Evolutionary conservation across 805 yeast genomes (phyloP).

Genomic region (Saccharomycopsis amapae): DNA sequence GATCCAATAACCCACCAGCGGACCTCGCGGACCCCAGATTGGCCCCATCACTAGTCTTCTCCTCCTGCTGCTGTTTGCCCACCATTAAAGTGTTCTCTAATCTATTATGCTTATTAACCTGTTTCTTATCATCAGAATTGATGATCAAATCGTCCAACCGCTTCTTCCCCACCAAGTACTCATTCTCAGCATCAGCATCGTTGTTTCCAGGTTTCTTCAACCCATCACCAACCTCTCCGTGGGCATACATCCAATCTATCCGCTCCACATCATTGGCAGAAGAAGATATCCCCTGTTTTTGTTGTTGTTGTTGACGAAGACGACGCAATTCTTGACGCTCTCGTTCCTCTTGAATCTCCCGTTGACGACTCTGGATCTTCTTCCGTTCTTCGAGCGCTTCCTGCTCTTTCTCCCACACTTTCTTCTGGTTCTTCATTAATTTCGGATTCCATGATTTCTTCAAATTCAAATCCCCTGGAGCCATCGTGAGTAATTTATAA

Average conservation of each 20-base stretch:
- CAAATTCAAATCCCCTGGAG: slow-evolving; percentile 76
- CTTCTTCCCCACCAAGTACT: slow-evolving; percentile 46
- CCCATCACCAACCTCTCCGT: slow-evolving; percentile 27
- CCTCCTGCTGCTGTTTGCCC: too few species aligned
- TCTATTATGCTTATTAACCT: slow-evolving; percentile 25
- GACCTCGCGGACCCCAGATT: not conserved
- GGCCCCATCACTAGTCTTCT: not conserved
- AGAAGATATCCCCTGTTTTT: slow-evolving; percentile 23
- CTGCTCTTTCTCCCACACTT: slow-evolving; percentile 79
- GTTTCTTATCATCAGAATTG: slow-evolving; percentile 20
- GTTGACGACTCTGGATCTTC: slow-evolving; percentile 52
- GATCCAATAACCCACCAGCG: slow-evolving; percentile 16
- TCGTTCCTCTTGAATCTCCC: slow-evolving; percentile 55
- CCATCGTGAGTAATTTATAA: slow-evolving; percentile 28
- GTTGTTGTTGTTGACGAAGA: slow-evolving; percentile 29
- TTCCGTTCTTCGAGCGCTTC: slow-evolving; percentile 64
- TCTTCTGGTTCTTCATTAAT: slow-evolving; percentile 72
- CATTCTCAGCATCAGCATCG: slow-evolving; percentile 38
- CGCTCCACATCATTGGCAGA: slow-evolving; percentile 33
- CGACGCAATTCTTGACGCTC: slow-evolving; percentile 50
- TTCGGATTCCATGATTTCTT: slow-evolving; percentile 98
- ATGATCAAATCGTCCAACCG: slow-evolving; percentile 35
- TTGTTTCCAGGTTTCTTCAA: slow-evolving; percentile 21
- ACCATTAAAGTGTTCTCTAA: slow-evolving; percentile 25
- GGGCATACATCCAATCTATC: slow-evolving; percentile 85